A percentile compares a stretch with the other conserved stretches of the same genome.
Conservation (phyloP, 78 protist species). For the Dictyostelium capitatum region DNA sequence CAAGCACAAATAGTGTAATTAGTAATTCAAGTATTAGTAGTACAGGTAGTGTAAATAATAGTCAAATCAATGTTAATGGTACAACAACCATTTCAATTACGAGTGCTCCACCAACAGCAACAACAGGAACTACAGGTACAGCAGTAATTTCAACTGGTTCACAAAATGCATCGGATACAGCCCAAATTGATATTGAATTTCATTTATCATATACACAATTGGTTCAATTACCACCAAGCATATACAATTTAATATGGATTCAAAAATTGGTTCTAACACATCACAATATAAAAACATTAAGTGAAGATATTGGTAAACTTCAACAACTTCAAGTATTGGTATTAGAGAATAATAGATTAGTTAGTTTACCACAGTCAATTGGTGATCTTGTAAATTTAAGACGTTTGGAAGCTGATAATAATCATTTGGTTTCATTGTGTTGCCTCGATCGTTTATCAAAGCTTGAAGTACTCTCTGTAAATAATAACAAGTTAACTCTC, state of each 20-base stretch:
- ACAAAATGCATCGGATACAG: not conserved
- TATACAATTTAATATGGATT: slow-evolving; percentile 45
- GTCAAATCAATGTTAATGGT: not conserved
- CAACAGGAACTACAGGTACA: not conserved
- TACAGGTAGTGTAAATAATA: not conserved
- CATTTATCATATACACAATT: slow-evolving; percentile 69
- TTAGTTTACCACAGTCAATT: slow-evolving; percentile 41
- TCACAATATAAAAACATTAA: slow-evolving; percentile 59
- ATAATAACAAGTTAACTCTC: slow-evolving; percentile 61
- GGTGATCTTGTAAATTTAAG: slow-evolving; percentile 69
- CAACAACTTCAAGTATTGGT: slow-evolving; percentile 68
- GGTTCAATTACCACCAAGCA: slow-evolving; percentile 33
- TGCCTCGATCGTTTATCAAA: slow-evolving; percentile 51
- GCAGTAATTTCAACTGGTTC: not conserved
- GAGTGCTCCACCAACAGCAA: not conserved
- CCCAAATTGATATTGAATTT: slow-evolving; percentile 48
- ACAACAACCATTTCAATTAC: slow-evolving; percentile 26
- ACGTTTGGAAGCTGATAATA: slow-evolving; percentile 65
- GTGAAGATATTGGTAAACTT: slow-evolving; percentile 73
- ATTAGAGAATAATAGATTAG: slow-evolving; percentile 57
- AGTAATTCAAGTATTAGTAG: not conserved
- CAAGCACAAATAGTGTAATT: not conserved
- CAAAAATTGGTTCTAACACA: slow-evolving; percentile 72
- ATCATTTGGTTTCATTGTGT: slow-evolving; percentile 55
- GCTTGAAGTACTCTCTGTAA: slow-evolving; percentile 74